Conservation (phyloP, 2,329 filamentous ascomycete species). For the Berkeleyomyces basicola region DNA sequence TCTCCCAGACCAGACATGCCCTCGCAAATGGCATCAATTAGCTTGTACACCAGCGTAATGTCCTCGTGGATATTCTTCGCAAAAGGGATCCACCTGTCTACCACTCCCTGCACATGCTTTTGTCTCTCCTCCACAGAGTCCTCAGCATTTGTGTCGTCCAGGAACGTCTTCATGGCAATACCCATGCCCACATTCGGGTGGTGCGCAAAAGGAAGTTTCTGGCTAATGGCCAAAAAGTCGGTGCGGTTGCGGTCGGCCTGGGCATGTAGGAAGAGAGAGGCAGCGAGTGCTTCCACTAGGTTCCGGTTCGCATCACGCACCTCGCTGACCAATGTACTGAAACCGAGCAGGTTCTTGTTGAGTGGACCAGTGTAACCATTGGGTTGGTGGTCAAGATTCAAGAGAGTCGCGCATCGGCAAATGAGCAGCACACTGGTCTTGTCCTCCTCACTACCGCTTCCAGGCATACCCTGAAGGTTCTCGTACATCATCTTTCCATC, state of each 20-base stretch:
- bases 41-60: constrained; percentile 37
- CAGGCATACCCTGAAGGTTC: constrained; percentile 37
- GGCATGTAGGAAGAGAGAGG: constrained; percentile 64
- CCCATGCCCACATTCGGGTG: constrained; percentile 61
- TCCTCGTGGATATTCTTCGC: constrained; percentile 43
- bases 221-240: constrained; percentile 51
- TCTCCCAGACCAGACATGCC: constrained; percentile 25
- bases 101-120: constrained; percentile 33
- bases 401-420: constrained; percentile 69
- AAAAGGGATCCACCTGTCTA: constrained; percentile 38
- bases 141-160: constrained; percentile 45
- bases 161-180: constrained; percentile 64
- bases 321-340: constrained; percentile 65
- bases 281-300: constrained; percentile 65
- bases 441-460: constrained; percentile 49
- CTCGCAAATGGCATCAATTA: constrained; percentile 40
- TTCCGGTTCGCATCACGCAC: constrained; percentile 69
- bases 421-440: constrained; percentile 65
- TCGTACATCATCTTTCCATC: constrained; percentile 47
- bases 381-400: constrained; percentile 63
- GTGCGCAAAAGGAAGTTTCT: constrained; percentile 54
- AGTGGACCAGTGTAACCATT: constrained; percentile 91
- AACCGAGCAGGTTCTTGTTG: constrained; percentile 75
- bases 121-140: constrained; percentile 34
- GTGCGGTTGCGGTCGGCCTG: constrained; percentile 56